phyloP scores from a whole-genome alignment of 495 filamentous ascomycete genomes.

The Aspergillus ostianus region DNA sequence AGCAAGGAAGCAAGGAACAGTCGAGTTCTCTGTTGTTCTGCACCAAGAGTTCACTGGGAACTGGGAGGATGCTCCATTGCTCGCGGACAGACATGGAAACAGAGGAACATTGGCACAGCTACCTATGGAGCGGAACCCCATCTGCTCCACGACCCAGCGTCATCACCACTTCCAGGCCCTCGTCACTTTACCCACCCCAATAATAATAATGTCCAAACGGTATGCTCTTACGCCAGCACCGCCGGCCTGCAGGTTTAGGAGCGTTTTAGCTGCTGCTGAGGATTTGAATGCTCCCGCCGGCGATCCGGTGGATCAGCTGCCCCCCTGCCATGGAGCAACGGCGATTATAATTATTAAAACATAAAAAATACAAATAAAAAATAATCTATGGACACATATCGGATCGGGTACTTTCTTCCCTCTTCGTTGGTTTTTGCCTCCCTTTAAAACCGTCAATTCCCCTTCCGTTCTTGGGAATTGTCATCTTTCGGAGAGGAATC shows the following conservation, averaged over 20 bases:
- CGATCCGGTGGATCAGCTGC: conserved; percentile 20
- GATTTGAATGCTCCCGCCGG: background rate
- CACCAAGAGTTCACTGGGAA: too few species aligned
- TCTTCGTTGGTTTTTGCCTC: background rate
- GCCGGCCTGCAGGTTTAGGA: conserved; percentile 1
- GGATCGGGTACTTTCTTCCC: background rate
- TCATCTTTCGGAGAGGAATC: background rate
- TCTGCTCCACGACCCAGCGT: conserved; percentile 28
- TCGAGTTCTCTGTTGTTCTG: background rate
- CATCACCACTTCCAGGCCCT: conserved; percentile 37
- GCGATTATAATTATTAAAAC: background rate
- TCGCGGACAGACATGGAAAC: conserved; percentile 10
- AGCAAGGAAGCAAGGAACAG: too few species aligned
- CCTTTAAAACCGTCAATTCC: background rate
- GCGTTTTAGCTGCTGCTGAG: conserved; percentile 14
- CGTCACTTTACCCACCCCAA: conserved; percentile 17
- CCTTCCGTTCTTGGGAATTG: background rate
- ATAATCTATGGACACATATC: background rate
- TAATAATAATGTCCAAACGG: too few species aligned
- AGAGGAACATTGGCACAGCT: too few species aligned
- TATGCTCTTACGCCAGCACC: conserved; percentile 20
- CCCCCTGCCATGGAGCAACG: background rate
- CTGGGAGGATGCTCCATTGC: background rate
- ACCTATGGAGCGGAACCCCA: conserved; percentile 11
- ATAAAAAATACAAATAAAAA: background rate